Evolutionary conservation across 176 grass and related monocot genomes (phyloP).

Genomic region (Lolium perenne): DNA sequence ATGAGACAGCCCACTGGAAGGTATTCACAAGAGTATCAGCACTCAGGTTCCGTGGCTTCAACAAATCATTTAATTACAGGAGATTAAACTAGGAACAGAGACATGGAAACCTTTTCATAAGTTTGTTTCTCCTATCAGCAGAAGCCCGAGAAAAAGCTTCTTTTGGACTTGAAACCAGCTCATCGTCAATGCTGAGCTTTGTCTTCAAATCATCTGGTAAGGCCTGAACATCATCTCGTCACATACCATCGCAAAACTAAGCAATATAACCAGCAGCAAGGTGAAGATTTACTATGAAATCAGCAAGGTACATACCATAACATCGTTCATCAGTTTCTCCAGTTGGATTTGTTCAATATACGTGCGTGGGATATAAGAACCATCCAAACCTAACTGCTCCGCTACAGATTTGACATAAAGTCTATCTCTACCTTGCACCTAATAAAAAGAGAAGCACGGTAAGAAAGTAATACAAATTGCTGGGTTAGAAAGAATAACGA

Average conservation of each 20-base stretch:
- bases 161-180: constrained; percentile 84
- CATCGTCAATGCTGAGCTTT: constrained; percentile 94
- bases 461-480: constrained; percentile 1
- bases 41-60: constrained; percentile 41
- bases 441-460: constrained; percentile 26
- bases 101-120: constrained; percentile 72
- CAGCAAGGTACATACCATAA: constrained; percentile 72
- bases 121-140: constrained; percentile 82
- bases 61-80: constrained; percentile 11
- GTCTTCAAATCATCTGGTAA: constrained; percentile 98
- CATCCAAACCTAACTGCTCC: constrained; percentile 82
- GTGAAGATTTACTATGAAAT: not conserved
- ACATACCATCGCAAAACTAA: constrained; percentile 33
- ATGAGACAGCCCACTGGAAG: constrained; percentile 83
- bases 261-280: constrained; percentile 27
- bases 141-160: constrained; percentile 86
- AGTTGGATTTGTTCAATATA: constrained; percentile 99
- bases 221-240: constrained; percentile 61
- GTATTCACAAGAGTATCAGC: constrained; percentile 32
- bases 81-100: constrained; percentile 26
- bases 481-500: not conserved
- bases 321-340: constrained; percentile 96
- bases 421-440: constrained; percentile 95
- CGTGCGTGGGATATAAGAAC: constrained; percentile 86
- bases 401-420: constrained; percentile 76